phyloP scores from a whole-genome alignment of 2,329 filamentous ascomycete genomes.

The Neurospora sp. region DNA sequence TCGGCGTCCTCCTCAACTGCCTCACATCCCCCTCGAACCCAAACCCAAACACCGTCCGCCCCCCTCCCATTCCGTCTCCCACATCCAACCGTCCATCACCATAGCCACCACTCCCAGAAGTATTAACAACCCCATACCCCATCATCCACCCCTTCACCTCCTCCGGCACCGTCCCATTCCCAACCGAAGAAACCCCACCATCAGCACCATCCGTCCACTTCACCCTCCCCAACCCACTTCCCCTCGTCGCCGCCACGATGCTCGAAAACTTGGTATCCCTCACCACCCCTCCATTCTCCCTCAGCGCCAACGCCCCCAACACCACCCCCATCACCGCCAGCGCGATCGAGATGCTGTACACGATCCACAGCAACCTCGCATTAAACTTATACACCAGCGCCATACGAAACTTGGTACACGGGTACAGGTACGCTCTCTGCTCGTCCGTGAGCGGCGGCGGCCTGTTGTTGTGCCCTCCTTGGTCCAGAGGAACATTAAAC shows the following conservation, averaged over 20 bases:
- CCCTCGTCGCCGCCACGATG: slow-evolving; percentile 31
- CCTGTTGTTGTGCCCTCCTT: neutral
- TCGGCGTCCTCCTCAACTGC: slow-evolving; percentile 4
- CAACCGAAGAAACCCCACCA: slow-evolving; percentile 2
- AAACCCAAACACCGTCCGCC: slow-evolving; percentile 15
- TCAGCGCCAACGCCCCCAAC: slow-evolving; percentile 23
- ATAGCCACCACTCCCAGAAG: neutral
- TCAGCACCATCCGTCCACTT: slow-evolving; percentile 13
- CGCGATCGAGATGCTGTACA: slow-evolving; percentile 17
- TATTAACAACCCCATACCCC: slow-evolving; percentile 16
- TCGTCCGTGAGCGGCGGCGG: neutral
- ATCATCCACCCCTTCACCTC: slow-evolving; percentile 13
- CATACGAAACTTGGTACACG: slow-evolving; percentile 22
- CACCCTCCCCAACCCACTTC: slow-evolving; percentile 27
- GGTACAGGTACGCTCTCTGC: slow-evolving; percentile 15
- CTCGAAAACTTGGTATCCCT: slow-evolving; percentile 30
- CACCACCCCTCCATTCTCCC: slow-evolving; percentile 22
- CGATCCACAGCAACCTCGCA: slow-evolving; percentile 22
- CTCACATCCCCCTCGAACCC: slow-evolving; percentile 16
- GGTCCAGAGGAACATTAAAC: slow-evolving; percentile 4
- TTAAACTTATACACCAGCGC: slow-evolving; percentile 25
- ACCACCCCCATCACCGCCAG: slow-evolving; percentile 19
- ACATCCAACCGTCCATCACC: neutral
- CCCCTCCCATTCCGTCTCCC: neutral
- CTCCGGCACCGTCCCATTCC: slow-evolving; percentile 2